phyloP scores from a whole-genome alignment of 345 rosid genomes.

The Arabidopsis arenosa region DNA sequence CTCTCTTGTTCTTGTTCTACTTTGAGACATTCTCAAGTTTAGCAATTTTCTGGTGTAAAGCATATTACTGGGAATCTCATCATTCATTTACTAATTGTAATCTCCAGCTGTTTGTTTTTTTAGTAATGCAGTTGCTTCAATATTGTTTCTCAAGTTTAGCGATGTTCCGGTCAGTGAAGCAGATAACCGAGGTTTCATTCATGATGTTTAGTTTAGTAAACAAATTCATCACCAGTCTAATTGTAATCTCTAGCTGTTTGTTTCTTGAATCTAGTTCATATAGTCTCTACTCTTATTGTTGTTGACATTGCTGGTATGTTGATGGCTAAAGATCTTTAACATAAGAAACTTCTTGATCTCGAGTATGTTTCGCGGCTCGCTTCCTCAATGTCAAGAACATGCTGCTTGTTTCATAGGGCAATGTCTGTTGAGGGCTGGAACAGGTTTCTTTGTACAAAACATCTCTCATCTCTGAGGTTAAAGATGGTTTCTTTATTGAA shows the following conservation, averaged over 20 bases:
- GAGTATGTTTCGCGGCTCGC: background rate
- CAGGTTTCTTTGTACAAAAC: background rate
- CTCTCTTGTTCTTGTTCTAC: slow-evolving; percentile 15
- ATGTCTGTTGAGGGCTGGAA: background rate
- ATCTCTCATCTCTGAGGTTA: slow-evolving; percentile 2
- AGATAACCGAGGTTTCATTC: background rate
- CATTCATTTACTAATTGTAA: slow-evolving; percentile 19
- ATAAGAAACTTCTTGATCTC: slow-evolving; percentile 1
- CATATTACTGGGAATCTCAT: background rate
- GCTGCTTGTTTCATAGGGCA: background rate
- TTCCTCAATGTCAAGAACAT: background rate
- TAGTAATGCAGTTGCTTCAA: slow-evolving; percentile 16
- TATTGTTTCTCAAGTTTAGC: slow-evolving; percentile 25
- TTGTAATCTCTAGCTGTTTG: slow-evolving; percentile 30
- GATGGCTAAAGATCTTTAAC: background rate
- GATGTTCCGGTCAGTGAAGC: slow-evolving; percentile 4
- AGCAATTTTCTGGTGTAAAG: slow-evolving; percentile 13
- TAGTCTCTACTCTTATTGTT: background rate
- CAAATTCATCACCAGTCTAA: background rate
- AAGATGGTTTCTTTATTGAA: background rate
- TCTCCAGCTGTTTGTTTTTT: slow-evolving; percentile 21
- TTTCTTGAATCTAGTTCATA: background rate
- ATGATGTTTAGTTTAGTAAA: background rate
- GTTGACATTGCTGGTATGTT: background rate
- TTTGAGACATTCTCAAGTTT: slow-evolving; percentile 28